Percentiles rank a stretch among this genome's conserved stretches.
Evolutionary conservation across 495 filamentous ascomycete species (phyloP).

Genomic region (Coniosporium apollinis): DNA sequence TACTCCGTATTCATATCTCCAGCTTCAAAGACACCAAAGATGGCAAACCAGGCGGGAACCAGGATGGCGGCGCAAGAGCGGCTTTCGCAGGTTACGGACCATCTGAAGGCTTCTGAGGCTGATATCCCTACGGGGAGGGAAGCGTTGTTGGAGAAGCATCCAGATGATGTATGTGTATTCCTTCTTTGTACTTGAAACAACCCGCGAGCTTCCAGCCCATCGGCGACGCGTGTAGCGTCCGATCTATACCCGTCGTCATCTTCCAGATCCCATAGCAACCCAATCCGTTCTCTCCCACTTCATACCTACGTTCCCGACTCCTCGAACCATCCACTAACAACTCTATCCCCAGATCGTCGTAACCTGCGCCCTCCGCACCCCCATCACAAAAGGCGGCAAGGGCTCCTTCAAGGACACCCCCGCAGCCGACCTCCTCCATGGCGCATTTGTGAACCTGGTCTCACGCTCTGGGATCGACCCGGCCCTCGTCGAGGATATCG

Average conservation of each 20-base stretch:
- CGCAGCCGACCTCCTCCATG: slow-evolving; percentile 70
- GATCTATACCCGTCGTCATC: slow-evolving; percentile 1
- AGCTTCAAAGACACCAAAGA: slow-evolving; percentile 10
- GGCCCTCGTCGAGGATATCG: slow-evolving; percentile 70
- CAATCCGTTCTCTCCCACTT: background rate
- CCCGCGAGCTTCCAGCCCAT: too few species aligned
- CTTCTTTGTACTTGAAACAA: background rate
- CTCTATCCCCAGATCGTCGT: slow-evolving; percentile 50
- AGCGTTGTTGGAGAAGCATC: slow-evolving; percentile 41
- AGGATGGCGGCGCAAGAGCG: slow-evolving; percentile 37
- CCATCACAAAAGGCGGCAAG: slow-evolving; percentile 83
- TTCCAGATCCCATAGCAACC: background rate
- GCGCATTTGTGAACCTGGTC: slow-evolving; percentile 65
- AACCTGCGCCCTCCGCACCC: slow-evolving; percentile 79
- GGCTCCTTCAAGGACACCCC: slow-evolving; percentile 90
- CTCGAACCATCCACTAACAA: background rate
- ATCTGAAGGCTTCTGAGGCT: slow-evolving; percentile 31
- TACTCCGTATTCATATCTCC: background rate
- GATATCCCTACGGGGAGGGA: slow-evolving; percentile 30
- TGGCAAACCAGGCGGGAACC: slow-evolving; percentile 21
- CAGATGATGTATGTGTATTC: slow-evolving; percentile 34
- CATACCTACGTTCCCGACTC: background rate
- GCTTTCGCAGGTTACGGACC: slow-evolving; percentile 45
- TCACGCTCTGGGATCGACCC: slow-evolving; percentile 76
- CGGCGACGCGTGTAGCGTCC: too few species aligned